Base-by-base conservation (phyloP, 768 basidiomycete genomes). In the Leccinum olivaceopallidum region DNA sequence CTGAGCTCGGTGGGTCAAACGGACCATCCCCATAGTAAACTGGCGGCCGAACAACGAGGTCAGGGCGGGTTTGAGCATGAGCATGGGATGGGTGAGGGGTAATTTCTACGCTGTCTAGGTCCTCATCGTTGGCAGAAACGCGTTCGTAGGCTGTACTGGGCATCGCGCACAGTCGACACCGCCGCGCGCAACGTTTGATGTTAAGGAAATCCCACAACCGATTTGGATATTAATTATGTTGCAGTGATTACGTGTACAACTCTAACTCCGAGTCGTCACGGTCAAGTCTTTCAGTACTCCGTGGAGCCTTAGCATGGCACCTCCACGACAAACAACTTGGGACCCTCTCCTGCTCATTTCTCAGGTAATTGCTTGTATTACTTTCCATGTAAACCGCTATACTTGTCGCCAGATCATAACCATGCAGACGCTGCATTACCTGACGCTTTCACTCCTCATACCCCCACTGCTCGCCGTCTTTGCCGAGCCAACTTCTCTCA, bases 361-460 rank as follows among this genome's bases (percentile, higher is more conserved):
- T 60, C 94, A 97, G 80, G 94, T 85, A 80, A 72, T 36, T 48
- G 1, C 3, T 2, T 8, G 5, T 6, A 20, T 36, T 6, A 14
- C 20, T 13, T 18, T 9, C 37, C 18, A 50, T 50, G n/a, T 42
- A 47, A 42, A 47, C 42, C n/a, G 4, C 57, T 6, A 64, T 47
- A 7, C 36, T 51, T 22, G 57, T 48, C 55, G 28, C 61, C 67
- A 99, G 94, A 98, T 99, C 67, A 84, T 99, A 63, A 86, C 92
- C 8, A 81, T 98, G 70, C 96, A 98, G 77, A 87, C 94, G 1
- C 76, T 98, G 36, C 97, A 98, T 77, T 98, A 99, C 76, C 79
- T 99, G 60, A 90, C 92, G 14, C 84, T 98, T 60, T 86, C 89
- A 26, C 62, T 97, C 60, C 78, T 97, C 61, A 79, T 90, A 24